Percentiles rank a stretch among this genome's conserved stretches.
Conservation (phyloP, 106 monocot genomes). For the Iris macrosiphon region DNA sequence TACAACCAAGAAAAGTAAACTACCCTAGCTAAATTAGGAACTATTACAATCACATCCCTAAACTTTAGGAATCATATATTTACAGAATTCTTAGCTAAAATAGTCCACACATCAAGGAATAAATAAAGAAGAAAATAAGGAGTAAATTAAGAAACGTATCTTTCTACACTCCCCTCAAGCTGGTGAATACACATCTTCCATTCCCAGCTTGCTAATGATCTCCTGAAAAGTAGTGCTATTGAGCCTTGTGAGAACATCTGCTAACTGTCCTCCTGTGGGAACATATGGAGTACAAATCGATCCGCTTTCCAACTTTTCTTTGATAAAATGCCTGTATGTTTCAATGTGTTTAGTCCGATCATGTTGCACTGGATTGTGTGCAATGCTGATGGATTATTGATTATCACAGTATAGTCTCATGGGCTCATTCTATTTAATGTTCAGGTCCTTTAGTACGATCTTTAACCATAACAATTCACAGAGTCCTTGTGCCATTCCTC, state of each 20-base stretch:
- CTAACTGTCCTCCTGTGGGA: background rate
- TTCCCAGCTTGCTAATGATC: background rate
- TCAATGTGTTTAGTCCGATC: background rate
- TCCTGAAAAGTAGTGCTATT: background rate
- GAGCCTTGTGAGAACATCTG: background rate
- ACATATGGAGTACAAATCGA: background rate
- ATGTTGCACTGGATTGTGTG: conserved; percentile 4
- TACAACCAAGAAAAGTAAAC: no score
- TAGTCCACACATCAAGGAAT: no score
- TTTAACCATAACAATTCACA: background rate
- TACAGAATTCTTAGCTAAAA: no score
- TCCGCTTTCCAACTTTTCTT: background rate
- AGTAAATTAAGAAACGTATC: no score
- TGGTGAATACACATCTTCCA: background rate
- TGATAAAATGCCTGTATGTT: background rate
- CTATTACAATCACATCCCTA: no score
- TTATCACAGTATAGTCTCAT: conserved; percentile 1
- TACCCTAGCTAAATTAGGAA: no score
- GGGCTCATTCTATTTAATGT: background rate
- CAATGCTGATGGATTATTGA: background rate
- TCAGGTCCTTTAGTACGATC: background rate
- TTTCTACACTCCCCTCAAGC: background rate
- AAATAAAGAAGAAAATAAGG: no score
- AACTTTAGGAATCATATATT: no score
- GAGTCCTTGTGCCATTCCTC: background rate